Conservation (phyloP, 768 basidiomycete genomes). For the Auriscalpium microsporum region DNA sequence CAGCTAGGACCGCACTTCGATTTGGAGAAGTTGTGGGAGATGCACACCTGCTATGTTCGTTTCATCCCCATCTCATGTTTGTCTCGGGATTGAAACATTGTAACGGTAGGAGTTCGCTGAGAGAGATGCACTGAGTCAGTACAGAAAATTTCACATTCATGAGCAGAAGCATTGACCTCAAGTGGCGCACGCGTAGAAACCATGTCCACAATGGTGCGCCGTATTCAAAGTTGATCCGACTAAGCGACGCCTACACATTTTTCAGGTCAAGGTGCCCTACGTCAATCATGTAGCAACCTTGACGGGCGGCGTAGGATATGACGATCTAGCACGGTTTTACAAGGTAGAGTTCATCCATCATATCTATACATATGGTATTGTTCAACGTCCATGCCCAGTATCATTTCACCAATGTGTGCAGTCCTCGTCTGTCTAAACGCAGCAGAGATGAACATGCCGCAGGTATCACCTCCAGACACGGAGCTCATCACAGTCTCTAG, state of each 20-base stretch:
- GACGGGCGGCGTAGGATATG: constrained; percentile 37
- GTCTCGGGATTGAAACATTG: neutral
- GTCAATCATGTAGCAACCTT: constrained; percentile 36
- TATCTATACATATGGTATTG: neutral
- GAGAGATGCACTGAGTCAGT: constrained; percentile 31
- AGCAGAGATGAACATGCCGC: constrained; percentile 1
- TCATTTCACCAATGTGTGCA: constrained; percentile 29
- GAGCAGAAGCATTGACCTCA: too few species aligned
- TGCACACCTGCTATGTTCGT: constrained; percentile 36
- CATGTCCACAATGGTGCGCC: constrained; percentile 34
- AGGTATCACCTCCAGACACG: constrained; percentile 35
- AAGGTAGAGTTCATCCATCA: constrained; percentile 21
- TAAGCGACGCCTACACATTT: neutral
- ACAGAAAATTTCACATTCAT: neutral
- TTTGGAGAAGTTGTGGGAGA: constrained; percentile 39
- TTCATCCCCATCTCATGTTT: neutral
- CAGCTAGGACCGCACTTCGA: constrained; percentile 35
- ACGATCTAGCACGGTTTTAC: constrained; percentile 39
- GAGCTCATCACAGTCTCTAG: constrained; percentile 34
- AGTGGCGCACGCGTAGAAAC: constrained; percentile 22
- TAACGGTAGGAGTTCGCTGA: constrained; percentile 29
- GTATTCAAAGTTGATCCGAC: neutral
- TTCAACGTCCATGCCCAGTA: constrained; percentile 18
- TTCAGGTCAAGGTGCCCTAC: constrained; percentile 33
- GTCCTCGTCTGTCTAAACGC: constrained; percentile 6